Evolutionary conservation across 2,329 filamentous ascomycete species (phyloP), one percentile per base, ranked within the genome.

Genomic region (Lasiodiplodia citricola): DNA sequence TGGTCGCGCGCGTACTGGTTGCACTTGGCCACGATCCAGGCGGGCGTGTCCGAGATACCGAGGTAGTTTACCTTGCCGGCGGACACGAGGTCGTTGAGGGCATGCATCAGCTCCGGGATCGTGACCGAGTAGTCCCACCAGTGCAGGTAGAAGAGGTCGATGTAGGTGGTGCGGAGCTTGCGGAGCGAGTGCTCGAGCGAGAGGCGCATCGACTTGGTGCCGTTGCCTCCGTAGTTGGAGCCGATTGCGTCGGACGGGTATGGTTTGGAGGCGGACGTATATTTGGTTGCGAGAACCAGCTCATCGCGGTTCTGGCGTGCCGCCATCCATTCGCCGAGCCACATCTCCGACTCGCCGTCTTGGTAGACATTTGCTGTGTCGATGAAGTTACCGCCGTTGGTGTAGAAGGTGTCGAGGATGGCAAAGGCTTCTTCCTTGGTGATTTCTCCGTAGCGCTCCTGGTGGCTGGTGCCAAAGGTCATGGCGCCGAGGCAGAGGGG

Each of bases 321-420:
- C 65, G 78, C 73, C 77, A 83, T 79, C 81, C 80, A 83, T 57
- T 83, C 81, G 44, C 82, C 81, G 16, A 83, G 73, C 80, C 79
- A 82, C 28, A 75, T 72, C 72, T 83, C 82, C n/a, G 75, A 79
- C 67, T 84, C 75, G n/a, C 82, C 82, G 11, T 51, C 31, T 7
- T 63, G 58, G 44, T 72, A 77, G 67, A 31, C 54, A 57, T 69
- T 68, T 3, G 57, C 47, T n/a, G 68, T 65, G 38, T 67, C 56
- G 74, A 93, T 89, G 77, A 92, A 92, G 79, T 93, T 93, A 16
- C 44, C 44, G 5, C 89, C 89, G 0, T 88, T 84, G 6, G 85
- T 83, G 70, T 86, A 87, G 79, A 87, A 92, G 74, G 86, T 87
- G 74, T 93, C 90, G 8, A 92, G 83, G 38, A 93, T 87, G n/a